A percentile compares a stretch with the other conserved stretches of the same genome.
phyloP scores from a whole-genome alignment of 1,139 yeast genomes.

The Candida mesenterica region DNA sequence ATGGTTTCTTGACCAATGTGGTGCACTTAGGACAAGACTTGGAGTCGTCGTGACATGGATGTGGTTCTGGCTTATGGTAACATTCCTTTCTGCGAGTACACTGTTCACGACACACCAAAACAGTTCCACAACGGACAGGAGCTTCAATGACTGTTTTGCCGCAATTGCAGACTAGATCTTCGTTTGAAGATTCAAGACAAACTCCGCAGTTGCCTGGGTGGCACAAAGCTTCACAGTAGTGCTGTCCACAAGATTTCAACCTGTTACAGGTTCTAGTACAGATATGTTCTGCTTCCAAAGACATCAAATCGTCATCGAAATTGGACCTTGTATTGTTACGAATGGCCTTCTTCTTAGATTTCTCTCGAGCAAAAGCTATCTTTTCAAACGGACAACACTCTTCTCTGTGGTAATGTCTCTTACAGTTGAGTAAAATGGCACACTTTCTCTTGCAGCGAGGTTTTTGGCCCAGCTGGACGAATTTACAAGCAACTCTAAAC shows the following conservation, averaged over 20 bases:
- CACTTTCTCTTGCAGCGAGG: conserved; percentile 78
- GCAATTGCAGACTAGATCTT: conserved; percentile 81
- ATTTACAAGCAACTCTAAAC: conserved; percentile 63
- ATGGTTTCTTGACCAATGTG: conserved; percentile 54
- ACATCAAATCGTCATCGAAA: conserved; percentile 48
- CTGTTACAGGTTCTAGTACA: conserved; percentile 73
- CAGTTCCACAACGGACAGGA: conserved; percentile 88
- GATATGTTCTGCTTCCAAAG: conserved; percentile 74
- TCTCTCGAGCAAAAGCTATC: conserved; percentile 60
- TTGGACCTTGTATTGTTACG: conserved; percentile 39
- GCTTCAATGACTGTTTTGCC: conserved; percentile 79
- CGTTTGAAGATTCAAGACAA: conserved; percentile 79
- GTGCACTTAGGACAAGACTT: conserved; percentile 79
- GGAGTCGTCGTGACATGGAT: conserved; percentile 69
- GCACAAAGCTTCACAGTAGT: conserved; percentile 71
- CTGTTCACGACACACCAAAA: conserved; percentile 66
- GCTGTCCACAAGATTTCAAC: conserved; percentile 68
- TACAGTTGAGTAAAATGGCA: conserved; percentile 71
- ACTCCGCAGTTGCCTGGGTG: conserved; percentile 85
- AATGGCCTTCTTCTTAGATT: conserved; percentile 50
- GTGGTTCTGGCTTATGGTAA: conserved; percentile 75
- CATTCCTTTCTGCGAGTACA: conserved; percentile 64
- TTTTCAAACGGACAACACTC: conserved; percentile 72
- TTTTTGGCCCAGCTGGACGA: conserved; percentile 44
- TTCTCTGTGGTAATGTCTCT: conserved; percentile 72